phyloP scores from a whole-genome alignment of 345 rosid genomes.

The Ceriops zippeliana region DNA sequence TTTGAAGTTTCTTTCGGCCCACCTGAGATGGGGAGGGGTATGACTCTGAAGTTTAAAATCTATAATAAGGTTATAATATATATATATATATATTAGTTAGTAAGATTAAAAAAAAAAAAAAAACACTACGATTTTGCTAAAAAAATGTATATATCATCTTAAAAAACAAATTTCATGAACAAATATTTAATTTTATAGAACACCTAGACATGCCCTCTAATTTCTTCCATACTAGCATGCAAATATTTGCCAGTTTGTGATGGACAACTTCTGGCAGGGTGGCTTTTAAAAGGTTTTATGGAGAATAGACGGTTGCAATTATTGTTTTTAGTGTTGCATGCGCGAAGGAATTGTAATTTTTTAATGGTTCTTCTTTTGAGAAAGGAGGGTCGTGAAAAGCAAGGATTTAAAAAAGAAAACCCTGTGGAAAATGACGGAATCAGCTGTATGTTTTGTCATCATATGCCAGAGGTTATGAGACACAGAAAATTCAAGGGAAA shows the following conservation, averaged over 20 bases:
- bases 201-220: too few relatives aligned
- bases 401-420: neutral
- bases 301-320: neutral
- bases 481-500: neutral
- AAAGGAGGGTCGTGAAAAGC: constrained; percentile 1
- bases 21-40: neutral
- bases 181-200: too few relatives aligned
- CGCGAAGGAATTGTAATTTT: neutral
- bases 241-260: neutral
- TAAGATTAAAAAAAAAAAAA: too few relatives aligned
- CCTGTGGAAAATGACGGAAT: neutral
- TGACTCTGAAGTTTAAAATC: neutral
- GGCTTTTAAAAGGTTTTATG: neutral
- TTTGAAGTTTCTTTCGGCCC: neutral
- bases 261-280: neutral
- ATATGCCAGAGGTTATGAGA: neutral
- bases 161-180: too few relatives aligned
- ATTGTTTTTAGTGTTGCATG: neutral
- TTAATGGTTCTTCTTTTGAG: constrained; percentile 38
- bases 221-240: too few relatives aligned
- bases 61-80: too few relatives aligned
- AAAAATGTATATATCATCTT: too few relatives aligned
- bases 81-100: too few relatives aligned
- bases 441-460: constrained; percentile 12
- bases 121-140: too few relatives aligned